These are phyloP conservation scores for Mycena maculata DNA, from an alignment of 768 basidiomycete genomes.

Conservation along the genomic window DNA sequence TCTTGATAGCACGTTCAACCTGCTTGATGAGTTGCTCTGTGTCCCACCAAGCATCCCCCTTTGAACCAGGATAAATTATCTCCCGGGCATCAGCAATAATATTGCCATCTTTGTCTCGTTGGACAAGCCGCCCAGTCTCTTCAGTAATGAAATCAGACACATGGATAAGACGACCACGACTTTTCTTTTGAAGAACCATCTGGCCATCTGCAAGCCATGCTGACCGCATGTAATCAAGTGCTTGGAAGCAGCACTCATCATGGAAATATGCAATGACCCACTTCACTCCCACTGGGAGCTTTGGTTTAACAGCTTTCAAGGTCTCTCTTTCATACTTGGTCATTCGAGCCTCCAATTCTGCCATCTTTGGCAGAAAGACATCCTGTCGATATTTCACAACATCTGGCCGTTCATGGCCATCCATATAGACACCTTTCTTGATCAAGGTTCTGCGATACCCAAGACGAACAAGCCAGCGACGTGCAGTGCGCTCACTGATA, in stretches of 20 bases:
- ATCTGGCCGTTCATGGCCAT: constrained; percentile 49
- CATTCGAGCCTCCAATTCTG: no score
- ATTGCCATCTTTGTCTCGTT: not conserved
- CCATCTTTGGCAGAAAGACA: no score
- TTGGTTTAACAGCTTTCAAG: constrained; percentile 8
- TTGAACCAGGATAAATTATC: constrained; percentile 37
- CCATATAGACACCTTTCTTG: constrained; percentile 50
- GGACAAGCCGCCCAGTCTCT: constrained; percentile 8
- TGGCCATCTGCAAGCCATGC: no score
- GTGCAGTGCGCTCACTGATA: constrained; percentile 46
- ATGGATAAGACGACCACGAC: no score
- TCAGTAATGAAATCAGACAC: constrained; percentile 32
- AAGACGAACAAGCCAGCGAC: constrained; percentile 50
- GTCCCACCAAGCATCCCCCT: constrained; percentile 36
- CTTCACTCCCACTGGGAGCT: not conserved
- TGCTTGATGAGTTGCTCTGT: constrained; percentile 33
- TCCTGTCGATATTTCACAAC: constrained; percentile 24
- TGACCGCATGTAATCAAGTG: not conserved
- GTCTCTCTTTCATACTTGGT: no score
- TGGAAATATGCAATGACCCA: not conserved
- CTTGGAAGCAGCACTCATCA: not conserved
- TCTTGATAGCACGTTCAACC: constrained; percentile 10
- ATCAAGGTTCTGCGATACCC: constrained; percentile 43
- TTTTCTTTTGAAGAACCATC: no score
- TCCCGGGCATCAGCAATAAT: constrained; percentile 28